These are phyloP conservation scores for Cetradonia linearis DNA, from an alignment of 495 filamentous ascomycete species.

Conservation along the genomic window DNA sequence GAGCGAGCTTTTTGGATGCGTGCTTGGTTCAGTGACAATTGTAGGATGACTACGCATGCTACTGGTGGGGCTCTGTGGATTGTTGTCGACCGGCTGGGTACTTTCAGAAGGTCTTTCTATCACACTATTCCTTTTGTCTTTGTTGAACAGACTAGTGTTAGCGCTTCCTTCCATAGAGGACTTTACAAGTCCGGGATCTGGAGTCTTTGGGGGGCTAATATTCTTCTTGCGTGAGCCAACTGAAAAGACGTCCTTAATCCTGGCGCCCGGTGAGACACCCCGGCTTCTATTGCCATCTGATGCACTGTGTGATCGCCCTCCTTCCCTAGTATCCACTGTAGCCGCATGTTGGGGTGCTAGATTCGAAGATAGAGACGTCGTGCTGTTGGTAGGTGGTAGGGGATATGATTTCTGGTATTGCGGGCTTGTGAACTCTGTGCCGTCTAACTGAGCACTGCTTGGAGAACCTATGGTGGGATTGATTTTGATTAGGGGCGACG, in stretches of 20 bases:
- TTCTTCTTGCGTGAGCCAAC: slow-evolving; percentile 33
- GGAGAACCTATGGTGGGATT: slow-evolving; percentile 35
- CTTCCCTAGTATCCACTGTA: slow-evolving; percentile 19
- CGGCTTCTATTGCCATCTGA: slow-evolving; percentile 27
- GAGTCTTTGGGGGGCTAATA: slow-evolving; percentile 33
- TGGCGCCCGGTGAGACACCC: slow-evolving; percentile 36
- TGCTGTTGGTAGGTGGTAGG: slow-evolving; percentile 12
- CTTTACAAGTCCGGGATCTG: slow-evolving; percentile 35
- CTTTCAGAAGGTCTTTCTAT: slow-evolving; percentile 31
- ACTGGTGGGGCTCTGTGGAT: slow-evolving; percentile 8
- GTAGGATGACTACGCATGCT: slow-evolving; percentile 18
- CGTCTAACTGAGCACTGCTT: slow-evolving; percentile 21
- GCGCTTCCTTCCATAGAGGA: slow-evolving; percentile 28
- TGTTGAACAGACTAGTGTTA: slow-evolving; percentile 29
- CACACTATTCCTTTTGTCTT: slow-evolving; percentile 35
- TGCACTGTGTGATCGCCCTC: slow-evolving; percentile 7
- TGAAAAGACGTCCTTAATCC: slow-evolving; percentile 38
- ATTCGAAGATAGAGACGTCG: slow-evolving; percentile 10
- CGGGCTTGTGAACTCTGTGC: slow-evolving; percentile 19
- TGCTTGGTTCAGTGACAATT: slow-evolving; percentile 29
- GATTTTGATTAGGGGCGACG: slow-evolving; percentile 65
- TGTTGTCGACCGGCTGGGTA: slow-evolving; percentile 11
- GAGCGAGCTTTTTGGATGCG: slow-evolving; percentile 36
- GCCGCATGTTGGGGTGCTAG: slow-evolving; percentile 25
- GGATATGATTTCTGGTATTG: slow-evolving; percentile 23